phyloP scores from a whole-genome alignment of 108 stramenopile genomes.

The Seminavis robusta region DNA sequence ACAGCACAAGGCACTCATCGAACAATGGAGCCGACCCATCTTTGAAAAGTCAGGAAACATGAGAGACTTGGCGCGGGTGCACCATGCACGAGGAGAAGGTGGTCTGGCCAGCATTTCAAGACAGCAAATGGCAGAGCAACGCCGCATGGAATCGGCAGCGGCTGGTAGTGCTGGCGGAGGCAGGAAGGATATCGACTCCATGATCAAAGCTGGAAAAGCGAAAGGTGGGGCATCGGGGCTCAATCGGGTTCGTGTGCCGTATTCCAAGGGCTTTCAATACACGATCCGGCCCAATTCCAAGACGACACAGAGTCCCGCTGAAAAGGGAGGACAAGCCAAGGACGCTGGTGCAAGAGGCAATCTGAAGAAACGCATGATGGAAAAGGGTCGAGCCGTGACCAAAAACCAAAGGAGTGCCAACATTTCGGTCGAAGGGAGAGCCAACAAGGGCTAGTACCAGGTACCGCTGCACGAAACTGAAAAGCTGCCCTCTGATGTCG shows the following conservation, averaged over 20 bases:
- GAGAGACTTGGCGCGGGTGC: conserved; percentile 72
- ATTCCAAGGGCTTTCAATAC: conserved; percentile 81
- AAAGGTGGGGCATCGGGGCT: conserved; percentile 35
- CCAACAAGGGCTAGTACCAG: conserved; percentile 33
- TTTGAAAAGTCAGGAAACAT: conserved; percentile 91
- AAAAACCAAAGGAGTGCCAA: conserved; percentile 85
- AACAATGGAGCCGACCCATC: conserved; percentile 89
- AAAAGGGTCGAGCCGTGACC: conserved; percentile 59
- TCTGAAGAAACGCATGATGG: conserved; percentile 69
- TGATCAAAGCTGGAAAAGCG: conserved; percentile 39
- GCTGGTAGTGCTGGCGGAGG: not conserved
- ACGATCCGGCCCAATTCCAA: conserved; percentile 63
- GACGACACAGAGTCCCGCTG: conserved; percentile 40
- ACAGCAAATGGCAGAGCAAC: conserved; percentile 19
- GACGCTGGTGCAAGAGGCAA: conserved; percentile 34
- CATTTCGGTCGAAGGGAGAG: conserved; percentile 79
- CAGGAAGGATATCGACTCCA: conserved; percentile 29
- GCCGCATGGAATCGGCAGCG: not conserved
- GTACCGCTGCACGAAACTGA: not conserved
- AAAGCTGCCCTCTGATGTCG: not conserved
- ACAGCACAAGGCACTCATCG: conserved; percentile 61
- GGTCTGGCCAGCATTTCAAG: conserved; percentile 53
- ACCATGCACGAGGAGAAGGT: conserved; percentile 42
- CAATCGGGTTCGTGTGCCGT: conserved; percentile 85
- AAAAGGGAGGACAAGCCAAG: conserved; percentile 36